Evolutionary conservation across 2,329 filamentous ascomycete genomes (phyloP).

Genomic region (Lecanosticta acicola): DNA sequence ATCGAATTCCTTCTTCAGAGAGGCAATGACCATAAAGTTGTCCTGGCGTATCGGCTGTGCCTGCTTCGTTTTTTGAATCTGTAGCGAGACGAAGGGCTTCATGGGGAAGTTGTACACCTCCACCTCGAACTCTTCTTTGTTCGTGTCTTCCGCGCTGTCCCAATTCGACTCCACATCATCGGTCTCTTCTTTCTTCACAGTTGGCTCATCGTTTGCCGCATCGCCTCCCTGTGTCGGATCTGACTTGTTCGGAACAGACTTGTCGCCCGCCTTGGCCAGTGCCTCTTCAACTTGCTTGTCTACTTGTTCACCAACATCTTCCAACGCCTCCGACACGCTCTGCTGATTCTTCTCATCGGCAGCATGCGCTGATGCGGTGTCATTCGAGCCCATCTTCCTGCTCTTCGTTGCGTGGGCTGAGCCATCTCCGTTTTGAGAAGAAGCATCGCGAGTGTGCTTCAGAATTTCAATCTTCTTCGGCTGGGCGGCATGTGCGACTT

Average conservation of each 20-base stretch:
- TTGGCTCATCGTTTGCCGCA: constrained; percentile 41
- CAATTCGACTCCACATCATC: constrained; percentile 65
- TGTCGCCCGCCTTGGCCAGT: constrained; percentile 49
- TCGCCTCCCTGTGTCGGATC: constrained; percentile 15
- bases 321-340: constrained; percentile 65
- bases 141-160: constrained; percentile 77
- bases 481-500: constrained; percentile 14
- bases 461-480: constrained; percentile 41
- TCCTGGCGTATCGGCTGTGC: constrained; percentile 66
- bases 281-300: constrained; percentile 61
- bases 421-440: constrained; percentile 26
- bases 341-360: constrained; percentile 34
- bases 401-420: constrained; percentile 32
- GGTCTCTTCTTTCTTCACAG: constrained; percentile 51
- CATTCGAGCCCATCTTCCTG: constrained; percentile 30
- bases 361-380: constrained; percentile 9
- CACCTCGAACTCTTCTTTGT: constrained; percentile 63
- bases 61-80: constrained; percentile 55
- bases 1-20: constrained; percentile 95
- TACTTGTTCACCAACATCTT: constrained; percentile 57
- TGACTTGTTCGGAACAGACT: constrained; percentile 42
- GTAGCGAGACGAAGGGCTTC: constrained; percentile 90
- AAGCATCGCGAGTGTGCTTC: constrained; percentile 40
- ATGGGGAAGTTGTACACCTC: constrained; percentile 90
- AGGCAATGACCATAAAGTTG: constrained; percentile 83